These are phyloP conservation scores for Xylaria multiplex DNA, from an alignment of 2,329 filamentous ascomycete species.

Conservation along the genomic window DNA sequence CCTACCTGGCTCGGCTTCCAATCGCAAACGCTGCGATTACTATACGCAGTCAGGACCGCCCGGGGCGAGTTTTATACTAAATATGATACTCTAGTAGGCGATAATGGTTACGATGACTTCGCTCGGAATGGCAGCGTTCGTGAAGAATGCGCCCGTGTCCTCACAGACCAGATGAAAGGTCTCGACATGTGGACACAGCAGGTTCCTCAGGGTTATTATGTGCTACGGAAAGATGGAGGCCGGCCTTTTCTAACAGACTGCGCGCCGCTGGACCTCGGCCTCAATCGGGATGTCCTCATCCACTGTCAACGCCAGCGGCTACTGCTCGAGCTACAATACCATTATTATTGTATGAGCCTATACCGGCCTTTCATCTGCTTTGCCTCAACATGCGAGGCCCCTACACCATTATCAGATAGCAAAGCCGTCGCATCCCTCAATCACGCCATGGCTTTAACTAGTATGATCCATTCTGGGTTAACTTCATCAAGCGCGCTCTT, in stretches of 20 bases:
- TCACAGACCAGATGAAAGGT: conserved; percentile 28
- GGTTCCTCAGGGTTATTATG: conserved; percentile 31
- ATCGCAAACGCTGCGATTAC: conserved; percentile 32
- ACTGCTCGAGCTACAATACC: conserved; percentile 38
- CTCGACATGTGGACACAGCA: conserved; percentile 31
- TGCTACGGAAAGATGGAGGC: conserved; percentile 2
- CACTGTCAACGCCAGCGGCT: conserved; percentile 38
- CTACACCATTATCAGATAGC: conserved; percentile 28
- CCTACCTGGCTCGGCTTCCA: conserved; percentile 36
- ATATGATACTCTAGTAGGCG: conserved; percentile 27
- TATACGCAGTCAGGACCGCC: conserved; percentile 17
- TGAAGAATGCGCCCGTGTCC: conserved; percentile 32
- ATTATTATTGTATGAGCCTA: conserved; percentile 33
- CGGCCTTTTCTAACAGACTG: conserved; percentile 32
- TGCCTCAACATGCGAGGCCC: conserved; percentile 8
- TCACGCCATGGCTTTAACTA: conserved; percentile 36
- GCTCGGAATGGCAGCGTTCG: conserved; percentile 22
- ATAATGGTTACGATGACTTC: conserved; percentile 23
- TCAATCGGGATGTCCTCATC: conserved; percentile 22
- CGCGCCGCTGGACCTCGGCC: conserved; percentile 24
- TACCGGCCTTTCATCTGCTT: conserved; percentile 38
- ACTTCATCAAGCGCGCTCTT: conserved; percentile 26
- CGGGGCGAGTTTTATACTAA: conserved; percentile 16
- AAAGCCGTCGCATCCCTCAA: conserved; percentile 24
- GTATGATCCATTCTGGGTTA: conserved; percentile 33